These are phyloP conservation scores for Jatropha podagrica DNA, from an alignment of 441 rosid genomes.

Conservation along the genomic window DNA sequence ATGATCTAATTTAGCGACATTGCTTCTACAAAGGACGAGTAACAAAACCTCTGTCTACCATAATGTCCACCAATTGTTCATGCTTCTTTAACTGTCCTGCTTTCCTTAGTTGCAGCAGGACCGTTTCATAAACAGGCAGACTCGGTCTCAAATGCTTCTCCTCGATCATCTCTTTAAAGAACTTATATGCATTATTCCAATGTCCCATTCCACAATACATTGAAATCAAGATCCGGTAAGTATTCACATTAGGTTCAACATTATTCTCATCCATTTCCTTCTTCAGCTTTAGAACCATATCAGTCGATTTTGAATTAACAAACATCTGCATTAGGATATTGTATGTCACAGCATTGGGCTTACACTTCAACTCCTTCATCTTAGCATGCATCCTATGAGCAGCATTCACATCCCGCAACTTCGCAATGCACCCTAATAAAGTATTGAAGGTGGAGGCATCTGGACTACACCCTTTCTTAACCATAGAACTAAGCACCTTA, in stretches of 20 bases:
- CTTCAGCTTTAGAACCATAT: slow-evolving; percentile 90
- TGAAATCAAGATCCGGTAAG: slow-evolving; percentile 65
- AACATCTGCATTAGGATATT: slow-evolving; percentile 82
- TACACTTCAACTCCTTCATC: slow-evolving; percentile 73
- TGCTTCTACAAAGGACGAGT: slow-evolving; percentile 47
- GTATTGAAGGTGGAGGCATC: slow-evolving; percentile 73
- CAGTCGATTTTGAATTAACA: slow-evolving; percentile 57
- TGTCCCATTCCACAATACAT: slow-evolving; percentile 94
- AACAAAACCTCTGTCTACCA: slow-evolving; percentile 70
- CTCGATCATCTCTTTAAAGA: slow-evolving; percentile 75
- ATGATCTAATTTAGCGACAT: background rate
- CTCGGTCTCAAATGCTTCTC: slow-evolving; percentile 78
- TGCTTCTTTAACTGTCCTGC: slow-evolving; percentile 85
- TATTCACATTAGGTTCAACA: slow-evolving; percentile 82
- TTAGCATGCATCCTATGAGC: slow-evolving; percentile 68
- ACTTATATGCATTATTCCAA: slow-evolving; percentile 89
- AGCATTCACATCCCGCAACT: slow-evolving; percentile 72
- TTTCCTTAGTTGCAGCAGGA: slow-evolving; percentile 65
- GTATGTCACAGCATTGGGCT: slow-evolving; percentile 63
- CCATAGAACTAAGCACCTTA: slow-evolving; percentile 68
- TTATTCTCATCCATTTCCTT: slow-evolving; percentile 81
- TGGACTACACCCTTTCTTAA: slow-evolving; percentile 55
- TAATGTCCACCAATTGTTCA: slow-evolving; percentile 83
- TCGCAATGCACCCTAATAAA: slow-evolving; percentile 63
- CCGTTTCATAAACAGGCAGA: slow-evolving; percentile 63